phyloP scores from a whole-genome alignment of 2,329 filamentous ascomycete species.

The Cadophora luteo-olivacea region DNA sequence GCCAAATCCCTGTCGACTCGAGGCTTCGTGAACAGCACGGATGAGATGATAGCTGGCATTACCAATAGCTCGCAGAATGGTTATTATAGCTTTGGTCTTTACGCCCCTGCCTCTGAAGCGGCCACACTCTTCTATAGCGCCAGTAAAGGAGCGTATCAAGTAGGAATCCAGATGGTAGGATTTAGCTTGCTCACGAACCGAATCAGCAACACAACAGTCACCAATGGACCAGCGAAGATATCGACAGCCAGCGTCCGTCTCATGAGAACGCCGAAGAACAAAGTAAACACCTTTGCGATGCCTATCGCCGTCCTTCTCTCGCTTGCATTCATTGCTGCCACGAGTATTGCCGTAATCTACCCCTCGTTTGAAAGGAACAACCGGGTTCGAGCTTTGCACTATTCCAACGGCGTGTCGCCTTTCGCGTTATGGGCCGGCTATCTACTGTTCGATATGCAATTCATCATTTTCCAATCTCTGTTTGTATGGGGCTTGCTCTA shows the following conservation, averaged over 20 bases:
- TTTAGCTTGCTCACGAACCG: constrained; percentile 38
- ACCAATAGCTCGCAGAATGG: constrained; percentile 20
- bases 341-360: constrained; percentile 39
- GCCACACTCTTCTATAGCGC: constrained; percentile 33
- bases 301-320: constrained; percentile 35
- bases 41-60: constrained; percentile 32
- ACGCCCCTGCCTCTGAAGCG: constrained; percentile 31
- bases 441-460: constrained; percentile 39
- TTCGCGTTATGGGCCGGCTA: constrained; percentile 41
- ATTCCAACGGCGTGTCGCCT: constrained; percentile 41
- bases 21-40: constrained; percentile 27
- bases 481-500: constrained; percentile 37
- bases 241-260: constrained; percentile 26
- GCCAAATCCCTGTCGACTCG: constrained; percentile 25
- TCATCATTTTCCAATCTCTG: constrained; percentile 37
- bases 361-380: constrained; percentile 39
- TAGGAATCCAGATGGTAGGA: constrained; percentile 21
- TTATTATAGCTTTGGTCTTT: constrained; percentile 33
- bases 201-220: constrained; percentile 34
- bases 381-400: constrained; percentile 39
- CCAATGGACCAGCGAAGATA: constrained; percentile 27
- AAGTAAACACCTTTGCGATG: constrained; percentile 24
- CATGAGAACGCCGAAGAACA: constrained; percentile 28
- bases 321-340: constrained; percentile 36
- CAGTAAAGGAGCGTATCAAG: neutral